Evolutionary conservation across 495 filamentous ascomycete genomes (phyloP).

Genomic region (Neurospora sp.): DNA sequence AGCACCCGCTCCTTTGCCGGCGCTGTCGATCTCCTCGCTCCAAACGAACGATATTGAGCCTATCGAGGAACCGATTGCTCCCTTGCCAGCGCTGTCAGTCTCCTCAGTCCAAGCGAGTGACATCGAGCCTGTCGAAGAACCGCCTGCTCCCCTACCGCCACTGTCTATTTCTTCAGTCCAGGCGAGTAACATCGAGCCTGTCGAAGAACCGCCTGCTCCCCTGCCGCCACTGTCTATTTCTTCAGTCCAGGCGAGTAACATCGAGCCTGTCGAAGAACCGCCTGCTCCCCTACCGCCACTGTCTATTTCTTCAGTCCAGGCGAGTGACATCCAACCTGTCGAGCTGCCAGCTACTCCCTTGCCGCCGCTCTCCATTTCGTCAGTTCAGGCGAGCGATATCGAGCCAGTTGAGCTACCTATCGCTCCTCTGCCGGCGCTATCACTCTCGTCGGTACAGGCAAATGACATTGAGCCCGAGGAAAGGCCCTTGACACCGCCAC

Average conservation of each 20-base stretch:
- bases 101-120: slow-evolving; percentile 11
- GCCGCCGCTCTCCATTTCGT: background rate
- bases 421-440: slow-evolving; percentile 3
- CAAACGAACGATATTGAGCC: slow-evolving; percentile 11
- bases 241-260: slow-evolving; percentile 17
- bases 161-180: slow-evolving; percentile 4
- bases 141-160: background rate
- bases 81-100: slow-evolving; percentile 9
- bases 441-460: slow-evolving; percentile 6
- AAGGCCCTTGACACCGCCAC: background rate
- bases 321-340: slow-evolving; percentile 23
- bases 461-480: slow-evolving; percentile 11
- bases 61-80: background rate
- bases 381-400: slow-evolving; percentile 20
- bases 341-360: background rate
- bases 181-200: background rate
- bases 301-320: slow-evolving; percentile 19
- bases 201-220: background rate
- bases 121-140: slow-evolving; percentile 9
- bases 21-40: slow-evolving; percentile 8
- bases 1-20: slow-evolving; percentile 1
- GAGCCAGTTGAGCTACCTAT: slow-evolving; percentile 16
- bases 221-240: slow-evolving; percentile 18
- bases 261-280: slow-evolving; percentile 16
- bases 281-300: slow-evolving; percentile 7